Evolutionary conservation across 73 alveolate species (phyloP), one percentile per base, ranked within the genome.

Genomic region (Symbiodinium pilosum): DNA sequence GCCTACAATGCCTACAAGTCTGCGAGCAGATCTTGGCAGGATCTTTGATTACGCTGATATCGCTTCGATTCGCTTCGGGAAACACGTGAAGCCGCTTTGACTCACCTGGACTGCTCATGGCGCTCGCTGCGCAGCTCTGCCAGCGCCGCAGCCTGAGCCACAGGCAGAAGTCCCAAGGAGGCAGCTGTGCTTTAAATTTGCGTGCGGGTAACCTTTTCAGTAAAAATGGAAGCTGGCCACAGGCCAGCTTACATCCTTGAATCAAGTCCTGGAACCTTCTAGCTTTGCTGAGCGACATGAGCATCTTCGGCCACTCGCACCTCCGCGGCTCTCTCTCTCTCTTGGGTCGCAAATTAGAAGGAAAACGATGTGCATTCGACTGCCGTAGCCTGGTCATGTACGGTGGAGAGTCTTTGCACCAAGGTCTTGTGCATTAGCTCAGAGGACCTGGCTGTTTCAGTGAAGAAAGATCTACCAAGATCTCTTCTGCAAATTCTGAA

Each of bases 381-480:
- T 47, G 59, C 59, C 14, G 6, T 14, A 47, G 43, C 95, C 95
- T 88, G 73, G 95, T 88, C 95, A 41, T 88, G 95, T 36, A 88
- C 95, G 32, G 95, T 88, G 51, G 95, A 88, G 38, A 88, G 47
- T 30, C 95, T 40, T 87, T 88, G 95, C 87, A 88, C 5, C 24
- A 88, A 56, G 71, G 77, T 88, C 95, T 64, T 54, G 75, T 88
- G 86, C 95, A 88, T 88, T 87, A 59, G 73, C 71, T 88, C 87
- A 26, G 95, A 88, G 36, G 95, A 88, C 95, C 95, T 87, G 59
- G 3, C 20, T 16, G 32, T 7, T 21, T 30, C n/a, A n/a, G n/a
- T n/a, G n/a, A n/a, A n/a, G n/a, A 38, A 73, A 73, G 44, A 20
- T 73, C 86, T 24, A 21, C 36, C 0, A 32, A 11, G 16, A 32